phyloP scores from a whole-genome alignment of 2,329 filamentous ascomycete species.

The Pseudogymnoascus sp. region DNA sequence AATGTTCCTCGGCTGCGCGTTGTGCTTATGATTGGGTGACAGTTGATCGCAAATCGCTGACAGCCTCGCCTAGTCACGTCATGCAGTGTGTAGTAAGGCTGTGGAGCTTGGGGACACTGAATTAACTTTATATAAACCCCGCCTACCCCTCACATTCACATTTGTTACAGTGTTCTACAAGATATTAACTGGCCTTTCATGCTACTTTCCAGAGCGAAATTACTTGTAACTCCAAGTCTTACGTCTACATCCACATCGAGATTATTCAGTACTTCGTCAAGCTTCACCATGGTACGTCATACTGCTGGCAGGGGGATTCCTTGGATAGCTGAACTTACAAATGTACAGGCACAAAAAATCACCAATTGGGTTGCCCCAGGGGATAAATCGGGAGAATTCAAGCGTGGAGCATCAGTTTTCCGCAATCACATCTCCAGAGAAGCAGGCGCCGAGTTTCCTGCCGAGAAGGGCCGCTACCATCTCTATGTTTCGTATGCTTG shows the following conservation, averaged over 20 bases:
- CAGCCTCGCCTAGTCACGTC: constrained; percentile 6
- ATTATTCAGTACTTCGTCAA: constrained; percentile 68
- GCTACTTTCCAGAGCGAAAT: not conserved
- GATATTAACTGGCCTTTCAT: not conserved
- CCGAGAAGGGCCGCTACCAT: constrained; percentile 87
- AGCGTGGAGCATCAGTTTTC: constrained; percentile 77
- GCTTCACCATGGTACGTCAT: constrained; percentile 22
- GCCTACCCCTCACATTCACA: not conserved
- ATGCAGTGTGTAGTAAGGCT: constrained; percentile 6
- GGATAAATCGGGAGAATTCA: constrained; percentile 85
- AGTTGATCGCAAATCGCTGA: not conserved
- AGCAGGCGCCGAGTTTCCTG: constrained; percentile 55
- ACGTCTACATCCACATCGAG: constrained; percentile 36
- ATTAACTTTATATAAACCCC: not conserved
- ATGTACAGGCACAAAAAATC: constrained; percentile 43
- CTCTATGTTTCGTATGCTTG: constrained; percentile 67
- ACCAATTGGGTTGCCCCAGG: constrained; percentile 76
- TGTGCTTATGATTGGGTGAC: not conserved
- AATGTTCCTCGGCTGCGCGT: not conserved
- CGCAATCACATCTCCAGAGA: constrained; percentile 59
- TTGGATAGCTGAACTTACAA: not conserved
- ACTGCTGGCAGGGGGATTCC: not conserved
- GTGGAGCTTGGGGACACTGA: not conserved
- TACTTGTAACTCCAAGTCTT: not conserved
- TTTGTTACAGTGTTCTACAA: not conserved